Evolutionary conservation across 2,329 filamentous ascomycete species (phyloP).

Genomic region (Nannizziopsis barbatae): DNA sequence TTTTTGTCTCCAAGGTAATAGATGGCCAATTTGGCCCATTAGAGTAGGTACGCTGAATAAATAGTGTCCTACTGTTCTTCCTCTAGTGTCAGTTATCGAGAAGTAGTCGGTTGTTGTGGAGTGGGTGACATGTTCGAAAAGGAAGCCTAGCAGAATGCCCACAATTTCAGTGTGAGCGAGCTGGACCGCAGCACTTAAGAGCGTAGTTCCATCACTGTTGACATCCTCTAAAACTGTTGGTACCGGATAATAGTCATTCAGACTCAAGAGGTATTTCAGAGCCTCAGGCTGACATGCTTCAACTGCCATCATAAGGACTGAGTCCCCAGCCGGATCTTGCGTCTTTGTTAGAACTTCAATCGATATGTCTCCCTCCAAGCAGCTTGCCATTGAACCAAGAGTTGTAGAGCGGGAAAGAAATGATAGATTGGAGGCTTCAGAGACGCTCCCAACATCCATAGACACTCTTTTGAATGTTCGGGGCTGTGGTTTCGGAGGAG

Average conservation of each 20-base stretch:
- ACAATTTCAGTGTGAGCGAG: constrained; percentile 65
- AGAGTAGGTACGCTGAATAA: constrained; percentile 80
- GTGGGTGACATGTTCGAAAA: constrained; percentile 48
- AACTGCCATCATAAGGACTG: constrained; percentile 76
- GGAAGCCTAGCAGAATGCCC: constrained; percentile 60
- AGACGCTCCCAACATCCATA: constrained; percentile 81
- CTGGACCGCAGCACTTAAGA: constrained; percentile 84
- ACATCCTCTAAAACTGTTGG: constrained; percentile 65
- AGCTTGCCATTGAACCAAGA: constrained; percentile 59
- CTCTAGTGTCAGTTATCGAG: constrained; percentile 65
- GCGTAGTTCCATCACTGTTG: constrained; percentile 79
- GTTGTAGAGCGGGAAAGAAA: constrained; percentile 71
- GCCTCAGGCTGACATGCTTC: constrained; percentile 59
- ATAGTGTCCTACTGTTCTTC: constrained; percentile 87
- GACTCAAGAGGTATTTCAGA: constrained; percentile 66
- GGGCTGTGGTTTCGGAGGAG: constrained; percentile 32
- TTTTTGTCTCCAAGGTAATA: constrained; percentile 78
- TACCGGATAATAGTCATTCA: constrained; percentile 64
- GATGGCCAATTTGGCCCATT: constrained; percentile 61
- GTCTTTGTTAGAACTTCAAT: constrained; percentile 52
- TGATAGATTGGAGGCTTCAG: constrained; percentile 73
- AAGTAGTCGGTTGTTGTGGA: constrained; percentile 57
- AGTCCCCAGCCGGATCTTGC: constrained; percentile 61
- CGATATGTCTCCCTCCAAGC: constrained; percentile 74
- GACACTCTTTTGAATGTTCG: constrained; percentile 67